Percentiles rank a stretch among this genome's conserved stretches.
Evolutionary conservation across 2,329 filamentous ascomycete species (phyloP).

Genomic region (Diplocarpon rosae): DNA sequence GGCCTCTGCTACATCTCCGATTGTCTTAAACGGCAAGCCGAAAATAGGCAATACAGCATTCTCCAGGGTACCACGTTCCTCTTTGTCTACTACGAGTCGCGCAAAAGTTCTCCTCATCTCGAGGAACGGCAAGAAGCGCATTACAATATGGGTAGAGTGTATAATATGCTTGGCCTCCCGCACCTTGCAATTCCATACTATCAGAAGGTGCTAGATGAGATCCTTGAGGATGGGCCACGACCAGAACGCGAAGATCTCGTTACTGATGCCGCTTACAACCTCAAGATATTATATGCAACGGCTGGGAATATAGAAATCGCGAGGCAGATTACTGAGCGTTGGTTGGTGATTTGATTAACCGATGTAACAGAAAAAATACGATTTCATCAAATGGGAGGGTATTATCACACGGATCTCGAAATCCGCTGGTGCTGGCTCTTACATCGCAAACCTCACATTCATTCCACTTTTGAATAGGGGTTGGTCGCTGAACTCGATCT

Average conservation of each 20-base stretch:
- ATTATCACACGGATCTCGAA: too few relatives aligned
- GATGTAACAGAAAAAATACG: too few relatives aligned
- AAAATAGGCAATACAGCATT: constrained; percentile 81
- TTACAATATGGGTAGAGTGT: constrained; percentile 68
- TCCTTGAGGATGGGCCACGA: constrained; percentile 15
- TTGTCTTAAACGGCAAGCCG: constrained; percentile 76
- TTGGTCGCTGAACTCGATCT: too few relatives aligned
- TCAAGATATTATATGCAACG: constrained; percentile 56
- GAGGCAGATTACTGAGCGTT: constrained; percentile 47
- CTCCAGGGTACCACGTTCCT: constrained; percentile 78
- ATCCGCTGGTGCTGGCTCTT: too few relatives aligned
- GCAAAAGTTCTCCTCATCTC: constrained; percentile 30
- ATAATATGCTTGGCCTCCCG: constrained; percentile 62
- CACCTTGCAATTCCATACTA: constrained; percentile 68
- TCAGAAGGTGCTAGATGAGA: constrained; percentile 35
- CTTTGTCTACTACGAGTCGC: constrained; percentile 56
- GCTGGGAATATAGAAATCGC: constrained; percentile 53
- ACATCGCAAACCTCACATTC: too few relatives aligned
- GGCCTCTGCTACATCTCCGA: constrained; percentile 81
- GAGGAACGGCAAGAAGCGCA: constrained; percentile 61
- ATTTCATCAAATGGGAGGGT: neutral
- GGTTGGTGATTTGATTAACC: constrained; percentile 31
- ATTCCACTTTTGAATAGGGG: too few relatives aligned
- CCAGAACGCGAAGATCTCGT: constrained; percentile 44
- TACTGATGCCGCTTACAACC: constrained; percentile 62